phyloP scores from a whole-genome alignment of 495 filamentous ascomycete species.

The Sporormia fimetaria region DNA sequence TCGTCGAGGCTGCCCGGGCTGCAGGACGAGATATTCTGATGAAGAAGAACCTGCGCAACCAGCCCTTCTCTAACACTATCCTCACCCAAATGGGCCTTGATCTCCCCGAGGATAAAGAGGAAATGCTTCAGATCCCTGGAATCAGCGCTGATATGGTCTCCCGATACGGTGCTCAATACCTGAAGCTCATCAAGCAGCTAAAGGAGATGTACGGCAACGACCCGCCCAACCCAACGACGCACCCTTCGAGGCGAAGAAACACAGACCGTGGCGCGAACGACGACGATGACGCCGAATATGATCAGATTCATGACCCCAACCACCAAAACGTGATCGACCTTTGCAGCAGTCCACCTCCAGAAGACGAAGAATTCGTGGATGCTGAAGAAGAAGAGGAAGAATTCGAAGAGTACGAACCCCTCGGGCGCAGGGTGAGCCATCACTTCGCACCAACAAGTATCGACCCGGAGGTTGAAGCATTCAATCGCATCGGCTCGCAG shows the following conservation, averaged over 20 bases:
- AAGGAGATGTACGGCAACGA: slow-evolving; percentile 46
- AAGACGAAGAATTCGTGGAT: slow-evolving; percentile 29
- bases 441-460: slow-evolving; percentile 4
- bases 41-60: slow-evolving; percentile 45
- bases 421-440: slow-evolving; percentile 2
- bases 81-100: slow-evolving; percentile 74
- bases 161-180: slow-evolving; percentile 54
- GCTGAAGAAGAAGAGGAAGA: slow-evolving; percentile 1
- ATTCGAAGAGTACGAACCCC: slow-evolving; percentile 11
- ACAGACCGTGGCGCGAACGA: slow-evolving; percentile 17
- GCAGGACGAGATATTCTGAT: slow-evolving; percentile 56
- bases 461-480: slow-evolving; percentile 16
- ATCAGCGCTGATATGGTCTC: slow-evolving; percentile 61
- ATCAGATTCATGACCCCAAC: slow-evolving; percentile 35
- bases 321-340: slow-evolving; percentile 57
- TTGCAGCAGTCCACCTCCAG: slow-evolving; percentile 50
- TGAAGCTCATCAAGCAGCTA: slow-evolving; percentile 50
- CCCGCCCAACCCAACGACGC: background rate
- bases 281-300: slow-evolving; percentile 13
- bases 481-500: slow-evolving; percentile 10
- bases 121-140: slow-evolving; percentile 55
- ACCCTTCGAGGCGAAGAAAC: slow-evolving; percentile 34
- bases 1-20: slow-evolving; percentile 50
- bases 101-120: slow-evolving; percentile 49
- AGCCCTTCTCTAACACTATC: slow-evolving; percentile 66